Conservation (phyloP, 345 rosid genomes). For the Excoecaria agallocha region DNA sequence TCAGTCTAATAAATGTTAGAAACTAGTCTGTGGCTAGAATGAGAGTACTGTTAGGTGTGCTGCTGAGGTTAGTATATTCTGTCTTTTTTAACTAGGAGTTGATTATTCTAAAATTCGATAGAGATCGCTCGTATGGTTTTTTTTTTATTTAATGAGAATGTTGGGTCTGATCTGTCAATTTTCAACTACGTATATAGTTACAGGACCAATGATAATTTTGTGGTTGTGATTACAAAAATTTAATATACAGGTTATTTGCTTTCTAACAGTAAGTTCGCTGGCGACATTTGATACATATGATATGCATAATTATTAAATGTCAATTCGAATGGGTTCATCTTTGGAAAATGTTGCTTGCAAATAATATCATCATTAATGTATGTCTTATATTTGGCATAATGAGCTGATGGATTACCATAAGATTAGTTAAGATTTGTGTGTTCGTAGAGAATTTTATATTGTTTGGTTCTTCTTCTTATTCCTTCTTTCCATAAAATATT, state of each 20-base stretch:
- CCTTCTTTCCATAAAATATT: too few relatives aligned
- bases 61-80: conserved; percentile 9
- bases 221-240: conserved; percentile 8
- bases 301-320: too few relatives aligned
- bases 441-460: too few relatives aligned
- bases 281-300: too few relatives aligned
- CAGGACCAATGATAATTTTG: neutral
- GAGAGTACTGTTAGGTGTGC: conserved; percentile 10
- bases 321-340: too few relatives aligned
- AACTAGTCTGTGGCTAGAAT: conserved; percentile 55
- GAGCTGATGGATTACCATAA: too few relatives aligned
- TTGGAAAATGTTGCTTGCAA: too few relatives aligned
- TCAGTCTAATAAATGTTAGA: conserved; percentile 36
- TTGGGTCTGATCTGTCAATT: conserved; percentile 13
- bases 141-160: conserved; percentile 6
- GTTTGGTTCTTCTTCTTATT: too few relatives aligned
- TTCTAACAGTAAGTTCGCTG: neutral
- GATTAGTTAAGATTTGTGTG: too few relatives aligned
- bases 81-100: neutral
- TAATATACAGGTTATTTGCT: neutral
- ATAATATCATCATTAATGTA: too few relatives aligned
- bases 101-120: neutral
- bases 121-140: neutral
- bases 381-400: too few relatives aligned
- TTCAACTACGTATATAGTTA: conserved; percentile 13